Percentiles rank a stretch among this genome's conserved stretches.
Evolutionary conservation across 73 alveolate species (phyloP).

Genomic region (Paramecium tetraurelia): DNA sequence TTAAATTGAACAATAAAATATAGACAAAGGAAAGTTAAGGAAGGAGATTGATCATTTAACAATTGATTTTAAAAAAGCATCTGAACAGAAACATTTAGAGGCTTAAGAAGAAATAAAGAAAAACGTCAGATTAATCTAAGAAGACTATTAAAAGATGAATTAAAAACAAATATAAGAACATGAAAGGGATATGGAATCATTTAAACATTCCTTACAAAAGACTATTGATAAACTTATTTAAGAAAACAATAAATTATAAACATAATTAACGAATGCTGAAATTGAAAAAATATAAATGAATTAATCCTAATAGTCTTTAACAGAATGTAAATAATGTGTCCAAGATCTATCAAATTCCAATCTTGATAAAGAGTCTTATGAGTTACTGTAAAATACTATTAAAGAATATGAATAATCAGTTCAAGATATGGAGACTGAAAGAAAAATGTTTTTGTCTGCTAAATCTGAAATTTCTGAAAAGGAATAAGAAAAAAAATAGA

Average conservation of each 20-base stretch:
- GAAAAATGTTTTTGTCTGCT: background rate
- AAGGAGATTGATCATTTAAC: background rate
- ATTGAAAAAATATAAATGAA: background rate
- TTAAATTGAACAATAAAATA: background rate
- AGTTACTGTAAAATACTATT: background rate
- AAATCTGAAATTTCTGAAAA: background rate
- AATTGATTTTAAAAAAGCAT: no score
- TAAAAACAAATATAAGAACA: no score
- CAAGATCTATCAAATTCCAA: background rate
- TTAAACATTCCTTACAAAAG: background rate
- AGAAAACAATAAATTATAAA: background rate
- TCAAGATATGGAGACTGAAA: background rate
- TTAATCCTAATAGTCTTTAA: background rate
- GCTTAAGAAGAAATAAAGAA: background rate
- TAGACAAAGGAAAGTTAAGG: background rate
- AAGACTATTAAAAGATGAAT: background rate
- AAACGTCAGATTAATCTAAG: no score
- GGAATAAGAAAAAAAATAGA: no score
- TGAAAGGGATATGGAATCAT: background rate
- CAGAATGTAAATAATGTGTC: background rate
- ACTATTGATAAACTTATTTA: background rate
- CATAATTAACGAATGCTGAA: background rate
- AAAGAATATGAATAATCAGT: background rate
- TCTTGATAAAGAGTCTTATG: background rate
- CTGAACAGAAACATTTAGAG: background rate